Conservation (phyloP, 2,329 filamentous ascomycete species). For the Aureobasidium sp. region DNA sequence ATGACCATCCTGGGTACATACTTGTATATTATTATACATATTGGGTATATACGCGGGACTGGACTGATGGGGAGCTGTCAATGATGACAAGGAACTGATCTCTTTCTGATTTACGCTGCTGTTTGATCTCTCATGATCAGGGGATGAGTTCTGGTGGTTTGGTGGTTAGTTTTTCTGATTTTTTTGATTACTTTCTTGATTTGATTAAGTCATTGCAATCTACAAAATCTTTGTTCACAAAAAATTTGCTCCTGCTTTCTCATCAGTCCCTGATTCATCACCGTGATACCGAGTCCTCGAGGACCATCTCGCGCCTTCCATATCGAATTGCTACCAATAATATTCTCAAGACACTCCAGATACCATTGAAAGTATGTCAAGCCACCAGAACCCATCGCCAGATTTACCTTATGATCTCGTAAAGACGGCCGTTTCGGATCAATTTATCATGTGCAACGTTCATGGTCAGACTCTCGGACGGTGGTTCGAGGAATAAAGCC, state of each 20-base stretch:
- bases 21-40: background rate
- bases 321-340: background rate
- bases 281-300: background rate
- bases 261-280: too few relatives aligned
- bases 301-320: background rate
- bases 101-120: slow-evolving; percentile 16
- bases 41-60: background rate
- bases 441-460: background rate
- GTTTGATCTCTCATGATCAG: background rate
- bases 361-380: background rate
- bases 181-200: slow-evolving; percentile 1
- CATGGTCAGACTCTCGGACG: background rate
- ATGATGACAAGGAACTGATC: slow-evolving; percentile 5
- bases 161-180: slow-evolving; percentile 6
- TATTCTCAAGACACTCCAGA: background rate
- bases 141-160: background rate
- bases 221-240: slow-evolving; percentile 11
- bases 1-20: slow-evolving; percentile 6
- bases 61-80: slow-evolving; percentile 15
- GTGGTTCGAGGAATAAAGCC: background rate
- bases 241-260: background rate
- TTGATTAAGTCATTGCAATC: slow-evolving; percentile 2
- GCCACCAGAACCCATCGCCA: background rate
- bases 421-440: background rate
- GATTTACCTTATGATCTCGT: background rate